Percentiles rank a stretch among this genome's conserved stretches.
Evolutionary conservation across 2,329 filamentous ascomycete species (phyloP).

Genomic region (Rutstroemia sp.): DNA sequence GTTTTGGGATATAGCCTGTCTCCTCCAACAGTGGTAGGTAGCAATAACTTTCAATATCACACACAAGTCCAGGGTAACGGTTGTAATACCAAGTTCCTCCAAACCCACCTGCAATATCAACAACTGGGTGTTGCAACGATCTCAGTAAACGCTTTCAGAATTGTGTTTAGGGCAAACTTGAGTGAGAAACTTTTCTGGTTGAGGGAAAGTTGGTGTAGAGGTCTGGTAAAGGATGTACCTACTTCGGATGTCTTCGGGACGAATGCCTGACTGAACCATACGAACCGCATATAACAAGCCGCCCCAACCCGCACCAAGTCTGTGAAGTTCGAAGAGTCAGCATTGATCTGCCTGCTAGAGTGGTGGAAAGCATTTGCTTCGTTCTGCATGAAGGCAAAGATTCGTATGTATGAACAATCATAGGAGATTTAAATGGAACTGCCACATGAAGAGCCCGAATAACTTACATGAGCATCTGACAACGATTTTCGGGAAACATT

Average conservation of each 20-base stretch:
- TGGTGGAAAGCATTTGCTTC: not conserved
- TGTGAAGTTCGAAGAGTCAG: not conserved
- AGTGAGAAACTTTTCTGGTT: not conserved
- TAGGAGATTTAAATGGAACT: not conserved
- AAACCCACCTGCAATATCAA: constrained; percentile 31
- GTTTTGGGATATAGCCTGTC: constrained; percentile 35
- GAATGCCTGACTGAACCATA: not conserved
- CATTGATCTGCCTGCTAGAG: not conserved
- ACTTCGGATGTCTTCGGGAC: not conserved
- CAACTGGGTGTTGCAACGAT: not conserved
- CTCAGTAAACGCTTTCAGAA: not conserved
- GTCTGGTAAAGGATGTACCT: not conserved
- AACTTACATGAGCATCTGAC: not conserved
- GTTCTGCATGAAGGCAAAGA: not conserved
- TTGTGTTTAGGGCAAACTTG: not conserved
- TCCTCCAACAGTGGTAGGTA: not conserved
- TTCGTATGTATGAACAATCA: not conserved
- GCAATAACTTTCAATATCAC: constrained; percentile 28
- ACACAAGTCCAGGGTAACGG: constrained; percentile 39
- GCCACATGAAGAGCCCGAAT: not conserved
- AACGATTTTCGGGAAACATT: not conserved
- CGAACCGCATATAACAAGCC: not conserved
- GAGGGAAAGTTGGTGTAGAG: no score
- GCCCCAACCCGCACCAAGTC: not conserved
- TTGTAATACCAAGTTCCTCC: constrained; percentile 44